These are phyloP conservation scores for Leccinum griseonigrum DNA, from an alignment of 1,284 basidiomycete species.

Conservation along the genomic window DNA sequence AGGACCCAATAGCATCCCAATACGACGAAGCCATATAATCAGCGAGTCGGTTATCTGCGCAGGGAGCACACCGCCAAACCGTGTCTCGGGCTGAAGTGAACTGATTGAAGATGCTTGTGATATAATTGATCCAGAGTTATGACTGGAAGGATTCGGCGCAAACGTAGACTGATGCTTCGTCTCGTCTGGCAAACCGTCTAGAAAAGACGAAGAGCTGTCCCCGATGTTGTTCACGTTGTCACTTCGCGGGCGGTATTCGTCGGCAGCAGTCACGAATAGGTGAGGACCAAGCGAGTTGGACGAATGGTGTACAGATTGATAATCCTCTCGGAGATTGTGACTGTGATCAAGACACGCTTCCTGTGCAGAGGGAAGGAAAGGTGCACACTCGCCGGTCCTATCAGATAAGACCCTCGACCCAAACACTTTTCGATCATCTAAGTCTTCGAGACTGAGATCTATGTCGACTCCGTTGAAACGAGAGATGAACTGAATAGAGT, in stretches of 20 bases:
- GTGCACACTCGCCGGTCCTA: slow-evolving; percentile 23
- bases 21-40: slow-evolving; percentile 66
- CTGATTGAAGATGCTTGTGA: slow-evolving; percentile 15
- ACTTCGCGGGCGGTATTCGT: slow-evolving; percentile 24
- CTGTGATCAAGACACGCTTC: slow-evolving; percentile 14
- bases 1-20: slow-evolving; percentile 74
- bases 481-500: slow-evolving; percentile 80
- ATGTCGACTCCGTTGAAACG: slow-evolving; percentile 78
- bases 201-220: slow-evolving; percentile 10
- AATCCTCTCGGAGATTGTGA: slow-evolving; percentile 25
- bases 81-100: slow-evolving; percentile 39
- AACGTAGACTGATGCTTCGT: slow-evolving; percentile 8
- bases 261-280: slow-evolving; percentile 33
- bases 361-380: slow-evolving; percentile 24
- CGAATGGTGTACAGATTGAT: slow-evolving; percentile 40
- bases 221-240: slow-evolving; percentile 2
- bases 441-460: slow-evolving; percentile 66
- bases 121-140: slow-evolving; percentile 16
- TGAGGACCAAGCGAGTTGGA: slow-evolving; percentile 37
- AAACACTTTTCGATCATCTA: slow-evolving; percentile 47
- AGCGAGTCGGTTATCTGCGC: slow-evolving; percentile 48
- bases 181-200: slow-evolving; percentile 12
- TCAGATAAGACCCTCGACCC: slow-evolving; percentile 10
- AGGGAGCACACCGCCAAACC: slow-evolving; percentile 44
- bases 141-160: slow-evolving; percentile 6